phyloP scores from a whole-genome alignment of 1,284 basidiomycete species.

The Ustilago tritici region DNA sequence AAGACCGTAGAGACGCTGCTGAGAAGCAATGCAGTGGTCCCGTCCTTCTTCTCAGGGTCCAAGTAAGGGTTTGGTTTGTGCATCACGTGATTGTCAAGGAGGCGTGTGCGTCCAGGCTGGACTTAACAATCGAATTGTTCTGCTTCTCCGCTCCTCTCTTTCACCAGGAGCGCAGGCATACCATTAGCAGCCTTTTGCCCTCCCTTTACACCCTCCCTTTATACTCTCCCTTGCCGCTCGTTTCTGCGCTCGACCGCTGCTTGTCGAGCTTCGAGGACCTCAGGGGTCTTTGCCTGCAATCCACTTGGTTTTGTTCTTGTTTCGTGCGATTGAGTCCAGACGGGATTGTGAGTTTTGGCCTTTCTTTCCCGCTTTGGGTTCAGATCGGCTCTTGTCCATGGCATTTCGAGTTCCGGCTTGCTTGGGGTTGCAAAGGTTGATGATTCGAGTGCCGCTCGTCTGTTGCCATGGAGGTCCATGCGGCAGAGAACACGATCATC shows the following conservation, averaged over 20 bases:
- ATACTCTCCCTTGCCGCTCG: no score
- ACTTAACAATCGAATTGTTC: neutral
- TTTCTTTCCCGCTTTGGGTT: conserved; percentile 17
- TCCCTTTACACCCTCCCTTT: no score
- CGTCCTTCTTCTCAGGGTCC: conserved; percentile 25
- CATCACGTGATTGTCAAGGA: neutral
- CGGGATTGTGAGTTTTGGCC: neutral
- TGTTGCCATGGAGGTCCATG: neutral
- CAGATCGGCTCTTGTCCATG: neutral
- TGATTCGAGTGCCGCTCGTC: conserved; percentile 3
- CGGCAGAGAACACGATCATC: neutral
- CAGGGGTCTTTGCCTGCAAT: no score
- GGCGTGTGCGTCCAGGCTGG: no score
- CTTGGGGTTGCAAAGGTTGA: neutral
- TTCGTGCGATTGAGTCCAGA: no score
- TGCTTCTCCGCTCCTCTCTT: no score
- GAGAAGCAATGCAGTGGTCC: neutral
- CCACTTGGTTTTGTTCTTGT: no score
- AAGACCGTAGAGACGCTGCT: neutral
- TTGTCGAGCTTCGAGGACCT: no score
- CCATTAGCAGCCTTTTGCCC: no score
- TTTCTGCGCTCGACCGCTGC: no score
- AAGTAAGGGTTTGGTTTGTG: conserved; percentile 19
- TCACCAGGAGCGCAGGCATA: no score
- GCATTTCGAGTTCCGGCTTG: neutral